Evolutionary conservation across 148 eudicot species (phyloP), one percentile per base, ranked within the genome.

Genomic region (Talinum fruticosum): DNA sequence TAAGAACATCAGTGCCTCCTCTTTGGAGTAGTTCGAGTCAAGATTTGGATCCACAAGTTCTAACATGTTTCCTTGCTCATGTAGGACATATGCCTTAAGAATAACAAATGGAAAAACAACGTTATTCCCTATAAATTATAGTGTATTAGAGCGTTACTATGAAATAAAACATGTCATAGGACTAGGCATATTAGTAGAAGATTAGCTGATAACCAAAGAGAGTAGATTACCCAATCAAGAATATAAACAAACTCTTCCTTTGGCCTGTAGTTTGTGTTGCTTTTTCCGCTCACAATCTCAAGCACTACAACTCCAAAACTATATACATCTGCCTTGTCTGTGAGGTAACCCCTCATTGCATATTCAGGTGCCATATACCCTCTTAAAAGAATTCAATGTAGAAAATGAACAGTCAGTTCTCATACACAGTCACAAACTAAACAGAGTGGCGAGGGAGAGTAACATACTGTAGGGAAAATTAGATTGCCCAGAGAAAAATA

Each of bases 351-450:
- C 69, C 92, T 89, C 94, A 88, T 87, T 26, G 94, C 94, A 70
- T 90, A 90, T 81, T 90, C 94, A 8, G 92, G 94, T 64, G 95
- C 92, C 92, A 91, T 91, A 76, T 91, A 91, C 49, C 95, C 92
- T 82, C 95, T 91, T 85, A 29, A 83, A 75, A 64, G 28, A n/a
- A n/a, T n/a, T 62, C 66, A 28, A 62, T 62, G 28, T 16, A 62
- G 66, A 62, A 10, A 10, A 62, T 28, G 34, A 62, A 62, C 13
- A 12, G 34, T 26, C 66, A 28, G 14, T 35, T 68, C 45, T 34
- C n/a, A 66, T 68, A n/a, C 45, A 66, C 30, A 33, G 30, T 10
- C 28, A n/a, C n/a, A n/a, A n/a, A n/a, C n/a, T n/a, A n/a, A n/a
- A n/a, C n/a, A n/a, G n/a, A n/a, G n/a, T n/a, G n/a, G n/a, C n/a